Evolutionary conservation across 139 green algal genomes (phyloP), one percentile per base, ranked within the genome.

Genomic region (Monoraphidium neglectum): DNA sequence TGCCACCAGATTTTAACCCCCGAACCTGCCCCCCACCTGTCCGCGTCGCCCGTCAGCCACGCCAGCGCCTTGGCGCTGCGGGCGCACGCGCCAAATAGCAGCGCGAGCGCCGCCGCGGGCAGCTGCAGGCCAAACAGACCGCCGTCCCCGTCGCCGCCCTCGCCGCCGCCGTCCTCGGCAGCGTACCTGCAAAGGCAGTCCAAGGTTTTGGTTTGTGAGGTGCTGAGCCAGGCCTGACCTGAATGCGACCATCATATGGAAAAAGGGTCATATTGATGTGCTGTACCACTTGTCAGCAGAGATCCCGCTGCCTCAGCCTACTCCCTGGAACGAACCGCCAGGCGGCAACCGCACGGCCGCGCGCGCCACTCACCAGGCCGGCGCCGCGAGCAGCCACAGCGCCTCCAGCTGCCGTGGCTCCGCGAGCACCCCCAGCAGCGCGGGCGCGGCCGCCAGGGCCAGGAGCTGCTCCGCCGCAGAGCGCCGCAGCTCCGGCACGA

Each of bases 401-500:
- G 40, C 36, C 12, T 71, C 47, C 35, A 84, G 68, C 0, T 57
- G 56, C 24, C 47, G n/a, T 2, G 54, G 49, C 30, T 81, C 33
- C 10, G 49, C 49, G 75, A 87, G 63, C 6, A 63, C 61, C 13
- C 59, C 73, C 36, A 79, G 63, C 65, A 90, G 79, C 3, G 71
- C 64, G 16, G 74, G 78, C 47, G 80, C 77, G 10, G 30, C 60
- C 23, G 74, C 67, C 65, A 90, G 83, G 28, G 62, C 80, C 51
- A 85, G 36, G 73, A 90, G 74, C 80, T 90, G 82, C 75, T 87
- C 82, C 6, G 82, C 80, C 2, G 82, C 77, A 0, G 79, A 84
- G 24, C 85, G 56, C 24, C 82, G 70, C 69, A 90, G 77, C 66
- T 90, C 85, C 36, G 71, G 43, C 43, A 51, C 43, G 43, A 51